Conservation (phyloP, 768 basidiomycete species). For the Amanita inopinata region DNA sequence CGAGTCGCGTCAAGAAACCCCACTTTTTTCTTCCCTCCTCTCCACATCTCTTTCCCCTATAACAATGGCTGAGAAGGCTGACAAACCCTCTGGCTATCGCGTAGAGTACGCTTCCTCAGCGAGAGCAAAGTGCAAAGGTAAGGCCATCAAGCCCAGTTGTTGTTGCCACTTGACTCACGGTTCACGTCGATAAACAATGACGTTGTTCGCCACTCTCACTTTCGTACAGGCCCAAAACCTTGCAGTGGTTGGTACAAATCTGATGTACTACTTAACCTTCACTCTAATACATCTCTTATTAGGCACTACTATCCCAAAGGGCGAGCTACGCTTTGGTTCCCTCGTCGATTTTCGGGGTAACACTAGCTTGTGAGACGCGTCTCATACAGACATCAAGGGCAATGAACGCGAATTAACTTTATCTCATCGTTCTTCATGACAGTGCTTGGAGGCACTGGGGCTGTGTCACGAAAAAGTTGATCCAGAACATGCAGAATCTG, state of each 20-base stretch:
- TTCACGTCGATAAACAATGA: neutral
- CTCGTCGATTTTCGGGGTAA: constrained; percentile 67
- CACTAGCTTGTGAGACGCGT: constrained; percentile 47
- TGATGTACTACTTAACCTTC: neutral
- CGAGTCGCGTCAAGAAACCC: constrained; percentile 24
- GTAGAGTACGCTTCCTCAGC: constrained; percentile 64
- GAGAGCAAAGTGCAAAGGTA: constrained; percentile 76
- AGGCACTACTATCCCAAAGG: constrained; percentile 71
- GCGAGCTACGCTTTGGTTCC: constrained; percentile 60
- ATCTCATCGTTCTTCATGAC: constrained; percentile 5
- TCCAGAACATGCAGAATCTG: constrained; percentile 59
- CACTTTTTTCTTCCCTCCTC: constrained; percentile 17
- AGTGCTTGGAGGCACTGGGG: constrained; percentile 92
- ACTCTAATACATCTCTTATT: constrained; percentile 14
- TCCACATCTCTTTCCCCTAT: constrained; percentile 18
- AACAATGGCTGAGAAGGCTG: too few relatives aligned
- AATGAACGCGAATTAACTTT: neutral
- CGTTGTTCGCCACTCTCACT: constrained; percentile 13
- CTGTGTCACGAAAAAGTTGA: constrained; percentile 60
- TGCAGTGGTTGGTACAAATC: constrained; percentile 42
- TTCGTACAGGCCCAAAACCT: constrained; percentile 60
- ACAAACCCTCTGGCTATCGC: constrained; percentile 60
- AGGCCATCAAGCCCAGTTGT: constrained; percentile 14
- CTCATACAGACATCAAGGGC: neutral
- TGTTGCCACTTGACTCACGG: neutral